phyloP scores from a whole-genome alignment of 2,329 filamentous ascomycete genomes.

The Pseudogymnoascus sp. region DNA sequence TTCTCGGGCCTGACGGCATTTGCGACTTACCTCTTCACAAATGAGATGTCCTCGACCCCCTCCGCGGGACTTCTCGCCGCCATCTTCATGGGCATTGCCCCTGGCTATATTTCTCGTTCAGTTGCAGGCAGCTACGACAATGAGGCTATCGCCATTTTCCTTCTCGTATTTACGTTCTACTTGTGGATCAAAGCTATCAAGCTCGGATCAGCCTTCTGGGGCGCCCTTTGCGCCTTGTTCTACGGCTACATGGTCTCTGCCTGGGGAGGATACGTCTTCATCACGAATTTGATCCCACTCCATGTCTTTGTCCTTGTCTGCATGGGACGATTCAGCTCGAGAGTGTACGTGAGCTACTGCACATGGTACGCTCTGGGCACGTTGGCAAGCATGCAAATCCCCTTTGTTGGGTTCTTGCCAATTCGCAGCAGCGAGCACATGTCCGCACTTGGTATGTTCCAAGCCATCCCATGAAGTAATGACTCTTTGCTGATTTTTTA shows the following conservation, averaged over 20 bases:
- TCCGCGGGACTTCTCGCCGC: constrained; percentile 93
- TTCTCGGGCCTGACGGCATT: constrained; percentile 92
- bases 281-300: constrained; percentile 91
- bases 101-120: constrained; percentile 95
- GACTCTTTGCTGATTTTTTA: constrained; percentile 31
- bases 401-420: constrained; percentile 94
- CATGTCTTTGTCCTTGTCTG: constrained; percentile 90
- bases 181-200: constrained; percentile 99
- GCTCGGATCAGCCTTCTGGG: constrained; percentile 93
- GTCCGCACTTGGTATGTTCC: constrained; percentile 73
- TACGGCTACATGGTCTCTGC: constrained; percentile 99
- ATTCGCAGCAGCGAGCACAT: constrained; percentile 98
- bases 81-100: constrained; percentile 93
- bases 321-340: constrained; percentile 93
- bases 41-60: constrained; percentile 92
- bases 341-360: constrained; percentile 92
- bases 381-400: constrained; percentile 97
- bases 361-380: constrained; percentile 98
- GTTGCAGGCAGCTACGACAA: constrained; percentile 99
- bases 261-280: constrained; percentile 99
- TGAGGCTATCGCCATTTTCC: constrained; percentile 97
- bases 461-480: not conserved
- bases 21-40: constrained; percentile 89
- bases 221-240: constrained; percentile 85
- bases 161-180: constrained; percentile 97